phyloP scores from a whole-genome alignment of 805 yeast species.

The Spathaspora sp. region DNA sequence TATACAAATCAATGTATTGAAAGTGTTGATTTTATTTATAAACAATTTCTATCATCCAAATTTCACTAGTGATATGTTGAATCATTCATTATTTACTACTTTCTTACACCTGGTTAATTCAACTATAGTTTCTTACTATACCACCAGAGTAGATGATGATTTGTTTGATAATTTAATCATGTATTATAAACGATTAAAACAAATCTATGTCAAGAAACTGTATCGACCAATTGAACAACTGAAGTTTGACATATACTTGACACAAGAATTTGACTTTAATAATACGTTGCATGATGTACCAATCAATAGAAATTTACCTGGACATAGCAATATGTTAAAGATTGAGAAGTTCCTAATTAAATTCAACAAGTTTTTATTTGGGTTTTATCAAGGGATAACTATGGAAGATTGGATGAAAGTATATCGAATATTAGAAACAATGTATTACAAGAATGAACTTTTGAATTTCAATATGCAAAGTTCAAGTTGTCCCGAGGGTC shows the following conservation, averaged over 20 bases:
- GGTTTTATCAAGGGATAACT: conserved; percentile 53
- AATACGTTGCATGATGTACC: conserved; percentile 44
- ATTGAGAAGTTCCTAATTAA: conserved; percentile 61
- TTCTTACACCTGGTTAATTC: conserved; percentile 65
- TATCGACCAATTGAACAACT: conserved; percentile 55
- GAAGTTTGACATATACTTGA: conserved; percentile 35
- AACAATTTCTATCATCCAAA: conserved; percentile 65
- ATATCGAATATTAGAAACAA: conserved; percentile 69
- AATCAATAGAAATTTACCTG: conserved; percentile 43
- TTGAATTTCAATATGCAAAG: conserved; percentile 50
- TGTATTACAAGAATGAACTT: conserved; percentile 56
- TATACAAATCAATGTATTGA: conserved; percentile 78
- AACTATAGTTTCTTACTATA: conserved; percentile 52
- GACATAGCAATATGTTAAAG: conserved; percentile 41
- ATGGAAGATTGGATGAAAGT: conserved; percentile 76
- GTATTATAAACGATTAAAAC: conserved; percentile 63
- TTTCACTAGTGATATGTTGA: conserved; percentile 63
- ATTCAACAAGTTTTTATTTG: conserved; percentile 59
- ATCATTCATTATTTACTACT: conserved; percentile 58
- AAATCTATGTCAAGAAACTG: conserved; percentile 63
- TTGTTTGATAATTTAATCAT: conserved; percentile 40
- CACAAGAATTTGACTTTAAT: conserved; percentile 40
- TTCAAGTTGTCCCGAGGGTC: conserved; percentile 45
- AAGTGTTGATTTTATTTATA: conserved; percentile 67
- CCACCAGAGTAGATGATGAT: conserved; percentile 23